Evolutionary conservation across 2,329 filamentous ascomycete genomes (phyloP), one percentile per base, ranked within the genome.

Genomic region (Xylaria polymorpha): DNA sequence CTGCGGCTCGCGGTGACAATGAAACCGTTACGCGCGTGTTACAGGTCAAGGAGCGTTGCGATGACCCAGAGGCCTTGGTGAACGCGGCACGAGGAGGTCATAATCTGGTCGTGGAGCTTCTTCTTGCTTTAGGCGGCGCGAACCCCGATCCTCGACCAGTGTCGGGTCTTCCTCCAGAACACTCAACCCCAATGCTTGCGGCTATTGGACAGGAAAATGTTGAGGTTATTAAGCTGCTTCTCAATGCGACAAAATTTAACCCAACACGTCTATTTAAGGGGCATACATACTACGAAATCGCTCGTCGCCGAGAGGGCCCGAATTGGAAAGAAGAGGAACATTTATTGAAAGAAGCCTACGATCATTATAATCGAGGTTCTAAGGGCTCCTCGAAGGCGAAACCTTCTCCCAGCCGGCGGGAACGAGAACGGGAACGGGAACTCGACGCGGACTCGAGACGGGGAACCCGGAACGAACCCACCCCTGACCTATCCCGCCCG

Each of bases 21-120:
- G 87, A 89, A 75, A 89, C 87, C 9, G 88, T 90, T 32, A 87
- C 84, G 41, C 84, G 87, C 55, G 87, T 91, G 64, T 76, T 91
- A 22, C 86, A 90, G 73, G 88, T 91, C 29, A 87, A 87, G 71
- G 86, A 88, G 39, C 83, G 83, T 12, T 87, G 85, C 67, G 86
- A 90, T 71, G 95, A 98, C 77, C 90, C 94, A 0, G 92, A 94
- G 73, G 93, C 94, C 55, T 90, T 98, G 80, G 94, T 97, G 64
- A 94, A 93, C 64, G 96, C 96, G 25, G 94, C 96, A 37, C 91
- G 94, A 80, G 96, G 94, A 66, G 96, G 96, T 1, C 95, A 99
- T 77, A 91, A 94, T 74, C 89, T 95, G 66, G 92, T 97, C 29
- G 89, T 97, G 70, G 93, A 94, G 76, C 87, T 97, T 35, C 81